Base-by-base conservation (phyloP, 1,284 basidiomycete genomes). In the Cutaneotrichosporon sp. region DNA sequence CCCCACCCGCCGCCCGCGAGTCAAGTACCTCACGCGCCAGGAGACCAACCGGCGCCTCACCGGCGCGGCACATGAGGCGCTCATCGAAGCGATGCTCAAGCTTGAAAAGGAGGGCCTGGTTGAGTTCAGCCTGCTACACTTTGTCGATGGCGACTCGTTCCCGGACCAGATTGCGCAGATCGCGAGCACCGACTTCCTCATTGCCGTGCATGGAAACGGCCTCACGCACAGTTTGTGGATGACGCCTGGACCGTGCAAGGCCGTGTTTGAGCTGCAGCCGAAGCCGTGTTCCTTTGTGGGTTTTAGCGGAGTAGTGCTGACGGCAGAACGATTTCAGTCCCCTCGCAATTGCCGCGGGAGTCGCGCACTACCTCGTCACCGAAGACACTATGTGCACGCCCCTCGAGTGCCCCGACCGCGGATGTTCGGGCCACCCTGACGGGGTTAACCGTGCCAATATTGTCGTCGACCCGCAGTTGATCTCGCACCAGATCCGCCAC, bases 181-280 rank as follows among this genome's bases (percentile, higher is more conserved):
- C 4, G 59, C 62, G 11, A 47, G 59, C 7, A 67, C 63, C 18
- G 65, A 70, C 50, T 61, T 58, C 34, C 40, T 69, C 1, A 40
- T 70, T 55, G 69, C 69, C 56, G 87, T 92, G 2, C 90, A 92
- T 68, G 90, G 90, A 2, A 76, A 91, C 72, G 90, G 90, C 4
- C 82, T 92, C 2, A 89, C 90, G 10, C 88, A 90, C 70, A 81
- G 90, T 9, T 83, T 91, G 40, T 87, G 89, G 84, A 90, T 92
- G 89, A 85, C 86, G 5, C 85, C 86, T 1, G 87, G 85, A 1
- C 83, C 84, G 0, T 79, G 85, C 38, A 86, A 88, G 21, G 86
- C 87, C 2, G 88, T 90, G 21, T 68, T 70, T 47, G 69, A 70
- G 46, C 58, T 70, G 34, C 61, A 65, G 56, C 65, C 66, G 10